Conservation (phyloP, 495 filamentous ascomycete genomes). For the Cercophora samala region DNA sequence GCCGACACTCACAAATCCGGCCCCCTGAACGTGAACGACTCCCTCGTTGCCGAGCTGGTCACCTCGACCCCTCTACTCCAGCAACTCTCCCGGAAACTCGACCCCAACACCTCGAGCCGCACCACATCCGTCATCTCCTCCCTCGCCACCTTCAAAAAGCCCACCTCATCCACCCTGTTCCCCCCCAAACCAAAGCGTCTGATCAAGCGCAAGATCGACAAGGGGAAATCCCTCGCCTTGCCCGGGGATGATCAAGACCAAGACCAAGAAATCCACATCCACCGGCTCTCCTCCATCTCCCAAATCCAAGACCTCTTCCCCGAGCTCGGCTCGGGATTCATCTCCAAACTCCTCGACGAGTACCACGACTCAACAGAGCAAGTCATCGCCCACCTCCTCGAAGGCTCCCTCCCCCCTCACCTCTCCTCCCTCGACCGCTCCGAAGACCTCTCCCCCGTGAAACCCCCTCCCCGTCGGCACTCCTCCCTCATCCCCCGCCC, state of each 20-base stretch:
- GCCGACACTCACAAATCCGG: conserved; percentile 55
- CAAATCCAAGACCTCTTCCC: conserved; percentile 94
- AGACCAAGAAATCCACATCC: conserved; percentile 62
- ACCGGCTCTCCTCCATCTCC: conserved; percentile 76
- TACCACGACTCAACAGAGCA: conserved; percentile 75
- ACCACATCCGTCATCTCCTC: conserved; percentile 55
- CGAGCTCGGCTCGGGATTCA: conserved; percentile 77
- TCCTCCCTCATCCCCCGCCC: conserved; percentile 36
- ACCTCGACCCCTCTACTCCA: conserved; percentile 57
- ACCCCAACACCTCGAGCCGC: conserved; percentile 43
- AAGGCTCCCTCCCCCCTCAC: conserved; percentile 67
- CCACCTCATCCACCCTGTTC: conserved; percentile 41
- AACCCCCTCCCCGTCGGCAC: conserved; percentile 27
- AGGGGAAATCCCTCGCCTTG: conserved; percentile 63
- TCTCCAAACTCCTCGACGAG: conserved; percentile 73
- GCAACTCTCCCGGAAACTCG: conserved; percentile 45
- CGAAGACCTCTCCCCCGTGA: conserved; percentile 47
- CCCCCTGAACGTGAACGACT: conserved; percentile 49
- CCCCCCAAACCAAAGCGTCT: conserved; percentile 52
- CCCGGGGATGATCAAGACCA: conserved; percentile 45
- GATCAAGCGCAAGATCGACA: conserved; percentile 49
- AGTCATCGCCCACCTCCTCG: conserved; percentile 79
- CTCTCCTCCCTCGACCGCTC: conserved; percentile 54
- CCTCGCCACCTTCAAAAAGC: conserved; percentile 54
- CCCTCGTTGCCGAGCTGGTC: conserved; percentile 60